Conservation (phyloP, 2,329 filamentous ascomycete species). For the Cordyceps fumosorosea region DNA sequence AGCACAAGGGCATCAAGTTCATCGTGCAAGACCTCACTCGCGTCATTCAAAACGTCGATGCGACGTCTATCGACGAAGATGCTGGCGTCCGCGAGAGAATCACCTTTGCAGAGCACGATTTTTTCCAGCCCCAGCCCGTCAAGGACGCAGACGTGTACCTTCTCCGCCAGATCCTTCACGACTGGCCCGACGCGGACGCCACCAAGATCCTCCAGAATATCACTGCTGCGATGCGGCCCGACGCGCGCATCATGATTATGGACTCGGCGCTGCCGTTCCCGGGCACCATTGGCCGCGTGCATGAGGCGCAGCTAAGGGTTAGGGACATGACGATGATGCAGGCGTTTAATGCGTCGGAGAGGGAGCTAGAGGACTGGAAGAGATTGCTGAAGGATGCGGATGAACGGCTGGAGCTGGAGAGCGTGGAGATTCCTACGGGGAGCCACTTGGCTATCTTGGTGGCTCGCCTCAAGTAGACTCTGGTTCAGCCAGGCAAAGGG, state of each 20-base stretch:
- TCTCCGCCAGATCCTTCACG: neutral
- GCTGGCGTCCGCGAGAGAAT: neutral
- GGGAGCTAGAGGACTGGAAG: neutral
- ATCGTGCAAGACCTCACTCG: neutral
- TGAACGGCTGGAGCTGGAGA: neutral
- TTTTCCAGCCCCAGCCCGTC: neutral
- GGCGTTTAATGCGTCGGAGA: neutral
- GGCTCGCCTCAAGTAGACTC: neutral
- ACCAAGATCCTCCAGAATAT: neutral
- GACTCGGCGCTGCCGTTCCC: neutral
- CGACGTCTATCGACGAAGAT: neutral
- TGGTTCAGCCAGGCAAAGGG: too few relatives aligned
- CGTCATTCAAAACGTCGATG: neutral
- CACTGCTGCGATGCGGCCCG: neutral
- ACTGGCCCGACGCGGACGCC: neutral
- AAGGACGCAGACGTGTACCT: neutral
- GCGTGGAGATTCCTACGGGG: neutral
- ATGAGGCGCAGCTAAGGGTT: neutral
- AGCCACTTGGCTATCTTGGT: neutral
- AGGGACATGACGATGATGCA: neutral
- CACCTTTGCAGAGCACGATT: neutral
- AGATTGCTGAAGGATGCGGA: neutral
- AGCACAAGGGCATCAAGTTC: neutral
- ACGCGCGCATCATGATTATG: neutral
- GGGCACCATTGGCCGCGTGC: neutral